phyloP scores from a whole-genome alignment of 805 yeast species.

The Pichia kluyveri region DNA sequence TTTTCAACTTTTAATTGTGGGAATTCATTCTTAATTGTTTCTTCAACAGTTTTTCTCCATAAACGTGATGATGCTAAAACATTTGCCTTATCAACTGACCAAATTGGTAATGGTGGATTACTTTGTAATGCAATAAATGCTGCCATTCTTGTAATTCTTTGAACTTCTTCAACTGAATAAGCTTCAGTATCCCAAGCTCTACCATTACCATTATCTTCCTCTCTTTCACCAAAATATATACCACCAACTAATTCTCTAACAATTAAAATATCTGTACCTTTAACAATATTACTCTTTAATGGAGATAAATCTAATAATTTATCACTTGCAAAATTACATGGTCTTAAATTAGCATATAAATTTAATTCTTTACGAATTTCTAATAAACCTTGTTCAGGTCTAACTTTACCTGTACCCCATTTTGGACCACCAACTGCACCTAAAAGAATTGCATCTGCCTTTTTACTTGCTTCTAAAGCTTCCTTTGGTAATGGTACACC shows the following conservation, averaged over 20 bases:
- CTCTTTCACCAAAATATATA: conserved; percentile 92
- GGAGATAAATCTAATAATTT: conserved; percentile 81
- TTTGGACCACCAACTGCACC: conserved; percentile 99
- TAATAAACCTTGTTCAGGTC: conserved; percentile 96
- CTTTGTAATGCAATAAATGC: conserved; percentile 92
- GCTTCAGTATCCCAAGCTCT: conserved; percentile 91
- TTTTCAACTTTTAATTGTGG: conserved; percentile 83
- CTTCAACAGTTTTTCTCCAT: conserved; percentile 91
- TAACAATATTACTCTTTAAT: conserved; percentile 71
- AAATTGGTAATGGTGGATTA: conserved; percentile 87
- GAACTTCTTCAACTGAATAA: conserved; percentile 85
- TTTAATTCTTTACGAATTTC: conserved; percentile 91
- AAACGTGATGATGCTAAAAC: conserved; percentile 92
- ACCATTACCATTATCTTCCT: conserved; percentile 82
- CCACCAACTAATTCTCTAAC: conserved; percentile 98
- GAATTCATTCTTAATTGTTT: conserved; percentile 78
- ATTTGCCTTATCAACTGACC: conserved; percentile 97
- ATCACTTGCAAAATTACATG: conserved; percentile 88
- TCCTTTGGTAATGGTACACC: conserved; percentile 87
- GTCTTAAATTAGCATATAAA: conserved; percentile 93
- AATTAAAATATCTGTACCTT: conserved; percentile 86
- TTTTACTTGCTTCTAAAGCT: conserved; percentile 72
- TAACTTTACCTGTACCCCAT: conserved; percentile 95
- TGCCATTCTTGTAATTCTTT: conserved; percentile 96
- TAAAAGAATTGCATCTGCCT: conserved; percentile 87